Conservation (phyloP, 495 filamentous ascomycete genomes). For the Xylaria bambusicola region DNA sequence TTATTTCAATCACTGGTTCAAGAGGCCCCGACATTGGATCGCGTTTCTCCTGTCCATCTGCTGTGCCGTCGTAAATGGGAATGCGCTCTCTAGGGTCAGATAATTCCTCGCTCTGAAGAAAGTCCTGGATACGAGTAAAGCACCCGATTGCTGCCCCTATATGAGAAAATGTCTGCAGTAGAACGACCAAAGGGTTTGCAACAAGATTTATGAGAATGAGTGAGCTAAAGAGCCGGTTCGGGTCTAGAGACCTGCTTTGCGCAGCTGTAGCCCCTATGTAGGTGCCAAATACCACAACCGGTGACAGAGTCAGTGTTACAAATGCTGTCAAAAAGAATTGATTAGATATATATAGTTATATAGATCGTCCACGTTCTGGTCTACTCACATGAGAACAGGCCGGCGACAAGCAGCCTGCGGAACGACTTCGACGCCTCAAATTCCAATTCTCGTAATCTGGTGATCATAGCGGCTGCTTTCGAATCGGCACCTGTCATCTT, state of each 20-base stretch:
- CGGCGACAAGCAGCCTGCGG: conserved; percentile 9
- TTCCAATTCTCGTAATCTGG: conserved; percentile 54
- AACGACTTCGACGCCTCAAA: conserved; percentile 55
- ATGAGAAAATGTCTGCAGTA: conserved; percentile 28
- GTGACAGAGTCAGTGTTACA: conserved; percentile 6
- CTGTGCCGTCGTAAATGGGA: neutral
- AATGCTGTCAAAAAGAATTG: neutral
- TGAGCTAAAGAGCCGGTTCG: conserved; percentile 34
- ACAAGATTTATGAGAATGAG: conserved; percentile 37
- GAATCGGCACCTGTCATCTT: conserved; percentile 56
- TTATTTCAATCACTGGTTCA: neutral
- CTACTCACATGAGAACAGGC: conserved; percentile 7
- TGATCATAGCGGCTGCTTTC: conserved; percentile 38
- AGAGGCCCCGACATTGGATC: neutral
- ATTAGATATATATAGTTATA: neutral
- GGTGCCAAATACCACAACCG: conserved; percentile 10
- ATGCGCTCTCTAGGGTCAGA: conserved; percentile 6
- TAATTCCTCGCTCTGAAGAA: conserved; percentile 14
- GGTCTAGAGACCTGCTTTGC: conserved; percentile 19
- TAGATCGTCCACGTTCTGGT: no score
- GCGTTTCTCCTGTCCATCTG: neutral
- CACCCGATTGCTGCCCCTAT: conserved; percentile 29
- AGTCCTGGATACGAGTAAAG: conserved; percentile 33
- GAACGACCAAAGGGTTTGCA: conserved; percentile 30
- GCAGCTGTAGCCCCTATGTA: conserved; percentile 14